phyloP scores from a whole-genome alignment of 345 rosid species.

The Capsella bursapastoris region DNA sequence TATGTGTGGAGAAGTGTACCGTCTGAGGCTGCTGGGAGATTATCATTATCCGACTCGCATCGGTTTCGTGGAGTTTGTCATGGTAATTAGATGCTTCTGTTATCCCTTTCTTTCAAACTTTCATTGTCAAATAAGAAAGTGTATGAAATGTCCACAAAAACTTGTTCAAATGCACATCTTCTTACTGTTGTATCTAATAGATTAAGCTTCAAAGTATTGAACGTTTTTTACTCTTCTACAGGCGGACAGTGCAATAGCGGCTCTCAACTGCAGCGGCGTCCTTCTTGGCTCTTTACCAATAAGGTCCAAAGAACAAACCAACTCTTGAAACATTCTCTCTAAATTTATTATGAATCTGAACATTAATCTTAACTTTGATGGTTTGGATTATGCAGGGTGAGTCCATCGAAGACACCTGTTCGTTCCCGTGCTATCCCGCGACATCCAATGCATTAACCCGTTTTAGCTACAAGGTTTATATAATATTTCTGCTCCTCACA shows the following conservation, averaged over 20 bases:
- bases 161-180: background rate
- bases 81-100: conserved; percentile 49
- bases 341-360: background rate
- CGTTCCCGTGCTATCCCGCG: conserved; percentile 38
- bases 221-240: conserved; percentile 42
- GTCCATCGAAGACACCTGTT: conserved; percentile 47
- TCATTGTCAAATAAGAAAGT: background rate
- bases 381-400: conserved; percentile 35
- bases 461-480: conserved; percentile 19
- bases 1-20: conserved; percentile 80
- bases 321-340: background rate
- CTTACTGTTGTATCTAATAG: background rate
- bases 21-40: conserved; percentile 77
- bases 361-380: conserved; percentile 11
- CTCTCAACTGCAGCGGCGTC: conserved; percentile 92
- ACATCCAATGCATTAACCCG: conserved; percentile 32
- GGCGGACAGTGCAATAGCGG: conserved; percentile 97
- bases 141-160: background rate
- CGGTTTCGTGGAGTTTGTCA: conserved; percentile 80
- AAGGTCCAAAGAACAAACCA: conserved; percentile 54
- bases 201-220: conserved; percentile 15
- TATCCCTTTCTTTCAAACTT: background rate
- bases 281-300: conserved; percentile 87
- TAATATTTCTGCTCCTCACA: conserved; percentile 26
- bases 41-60: conserved; percentile 81